Percentiles rank a stretch among this genome's conserved stretches.
Evolutionary conservation across 2,329 filamentous ascomycete genomes (phyloP).

Genomic region (Eutypa lata): DNA sequence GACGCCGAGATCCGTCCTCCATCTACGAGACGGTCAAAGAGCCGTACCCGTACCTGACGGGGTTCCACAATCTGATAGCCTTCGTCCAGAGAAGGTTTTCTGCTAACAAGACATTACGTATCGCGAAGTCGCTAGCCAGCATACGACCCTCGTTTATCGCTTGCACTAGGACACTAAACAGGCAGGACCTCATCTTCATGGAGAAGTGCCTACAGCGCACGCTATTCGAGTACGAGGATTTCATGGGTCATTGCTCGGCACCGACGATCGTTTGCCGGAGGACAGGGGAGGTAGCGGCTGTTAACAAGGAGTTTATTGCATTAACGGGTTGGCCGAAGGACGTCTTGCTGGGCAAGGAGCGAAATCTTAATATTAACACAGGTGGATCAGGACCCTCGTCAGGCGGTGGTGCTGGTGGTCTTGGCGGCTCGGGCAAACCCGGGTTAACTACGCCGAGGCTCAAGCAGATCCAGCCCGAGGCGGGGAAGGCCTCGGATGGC

Average conservation of each 20-base stretch:
- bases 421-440: constrained; percentile 38
- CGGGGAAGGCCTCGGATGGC: constrained; percentile 38
- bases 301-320: constrained; percentile 95
- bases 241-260: constrained; percentile 82
- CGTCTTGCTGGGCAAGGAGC: constrained; percentile 79
- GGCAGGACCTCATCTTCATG: constrained; percentile 92
- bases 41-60: constrained; percentile 85
- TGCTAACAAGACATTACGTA: constrained; percentile 71
- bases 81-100: constrained; percentile 78
- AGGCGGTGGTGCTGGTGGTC: constrained; percentile 31
- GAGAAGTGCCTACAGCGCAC: constrained; percentile 95
- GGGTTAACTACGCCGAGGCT: constrained; percentile 51
- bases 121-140: constrained; percentile 82
- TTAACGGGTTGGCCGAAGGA: constrained; percentile 93
- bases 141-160: constrained; percentile 93
- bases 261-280: constrained; percentile 89
- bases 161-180: constrained; percentile 82
- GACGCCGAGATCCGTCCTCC: constrained; percentile 71
- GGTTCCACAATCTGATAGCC: constrained; percentile 84
- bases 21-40: constrained; percentile 89
- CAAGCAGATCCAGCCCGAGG: constrained; percentile 40
- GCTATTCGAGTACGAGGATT: constrained; percentile 88
- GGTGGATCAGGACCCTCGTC: constrained; percentile 49
- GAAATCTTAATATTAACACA: constrained; percentile 83
- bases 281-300: constrained; percentile 90